Evolutionary conservation across 495 filamentous ascomycete genomes (phyloP).

Genomic region (Penicillium cosmopolitanum): DNA sequence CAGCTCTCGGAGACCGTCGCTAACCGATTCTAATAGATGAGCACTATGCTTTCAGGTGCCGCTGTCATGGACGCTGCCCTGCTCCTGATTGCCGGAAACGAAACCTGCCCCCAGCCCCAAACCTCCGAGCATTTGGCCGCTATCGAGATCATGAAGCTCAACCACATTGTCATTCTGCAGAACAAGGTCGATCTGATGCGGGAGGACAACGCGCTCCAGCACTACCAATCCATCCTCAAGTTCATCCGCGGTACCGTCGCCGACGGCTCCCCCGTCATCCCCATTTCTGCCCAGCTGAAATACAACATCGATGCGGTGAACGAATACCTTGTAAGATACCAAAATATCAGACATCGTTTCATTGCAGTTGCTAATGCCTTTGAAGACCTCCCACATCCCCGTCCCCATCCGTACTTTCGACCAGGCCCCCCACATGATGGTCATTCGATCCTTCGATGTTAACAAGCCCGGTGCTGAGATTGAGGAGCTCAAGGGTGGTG

Average conservation of each 20-base stretch:
- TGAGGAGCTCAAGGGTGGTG: constrained; percentile 97
- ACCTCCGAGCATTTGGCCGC: constrained; percentile 98
- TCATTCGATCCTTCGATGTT: constrained; percentile 98
- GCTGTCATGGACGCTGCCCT: constrained; percentile 99
- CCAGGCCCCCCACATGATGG: constrained; percentile 92
- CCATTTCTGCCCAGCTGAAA: constrained; percentile 97
- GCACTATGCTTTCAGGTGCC: constrained; percentile 98
- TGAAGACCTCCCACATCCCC: constrained; percentile 66
- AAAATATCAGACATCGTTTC: no score
- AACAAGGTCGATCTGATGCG: constrained; percentile 99
- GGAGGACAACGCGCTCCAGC: constrained; percentile 86
- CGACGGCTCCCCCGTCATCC: constrained; percentile 93
- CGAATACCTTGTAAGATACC: constrained; percentile 76
- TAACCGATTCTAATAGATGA: constrained; percentile 61
- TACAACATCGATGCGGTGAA: constrained; percentile 99
- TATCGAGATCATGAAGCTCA: constrained; percentile 98
- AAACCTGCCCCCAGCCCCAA: constrained; percentile 98
- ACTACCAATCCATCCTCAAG: constrained; percentile 94
- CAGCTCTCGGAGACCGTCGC: background rate
- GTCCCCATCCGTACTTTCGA: constrained; percentile 88
- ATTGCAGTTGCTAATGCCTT: no score
- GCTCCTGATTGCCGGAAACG: constrained; percentile 96
- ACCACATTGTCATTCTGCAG: constrained; percentile 98
- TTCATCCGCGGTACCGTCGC: constrained; percentile 98
- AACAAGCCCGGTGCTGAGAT: constrained; percentile 99